phyloP scores from a whole-genome alignment of 2,329 filamentous ascomycete species.

The Talaromyces sp. region DNA sequence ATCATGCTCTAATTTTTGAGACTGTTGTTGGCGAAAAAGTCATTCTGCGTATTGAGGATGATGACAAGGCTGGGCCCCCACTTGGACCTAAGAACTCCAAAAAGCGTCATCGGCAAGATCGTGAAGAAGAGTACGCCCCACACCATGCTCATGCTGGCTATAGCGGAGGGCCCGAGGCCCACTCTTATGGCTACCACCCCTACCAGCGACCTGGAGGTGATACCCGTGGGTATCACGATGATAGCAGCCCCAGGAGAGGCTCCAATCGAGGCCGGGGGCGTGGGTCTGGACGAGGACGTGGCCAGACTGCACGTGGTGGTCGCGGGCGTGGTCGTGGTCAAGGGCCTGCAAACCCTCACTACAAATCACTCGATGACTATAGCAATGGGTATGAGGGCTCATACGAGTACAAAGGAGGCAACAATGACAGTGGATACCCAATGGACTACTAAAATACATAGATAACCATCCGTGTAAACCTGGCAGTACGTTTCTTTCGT shows the following conservation, averaged over 20 bases:
- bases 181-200: slow-evolving; percentile 26
- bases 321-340: slow-evolving; percentile 55
- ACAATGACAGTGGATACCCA: slow-evolving; percentile 31
- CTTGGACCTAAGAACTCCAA: not conserved
- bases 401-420: slow-evolving; percentile 33
- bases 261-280: slow-evolving; percentile 39
- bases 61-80: slow-evolving; percentile 36
- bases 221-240: slow-evolving; percentile 34
- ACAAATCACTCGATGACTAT: slow-evolving; percentile 69
- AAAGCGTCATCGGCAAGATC: slow-evolving; percentile 48
- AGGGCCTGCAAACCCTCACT: slow-evolving; percentile 48
- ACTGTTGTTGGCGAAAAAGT: slow-evolving; percentile 86
- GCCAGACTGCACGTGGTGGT: slow-evolving; percentile 41
- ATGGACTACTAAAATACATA: slow-evolving; percentile 40
- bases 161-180: slow-evolving; percentile 26
- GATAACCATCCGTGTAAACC: not conserved
- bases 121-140: slow-evolving; percentile 54
- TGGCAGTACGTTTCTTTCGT: not conserved
- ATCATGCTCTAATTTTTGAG: slow-evolving; percentile 76
- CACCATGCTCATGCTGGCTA: slow-evolving; percentile 27
- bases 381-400: slow-evolving; percentile 33
- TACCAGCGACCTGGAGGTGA: slow-evolving; percentile 34
- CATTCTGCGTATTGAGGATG: slow-evolving; percentile 76
- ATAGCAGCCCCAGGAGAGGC: slow-evolving; percentile 46
- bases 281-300: slow-evolving; percentile 29